Conservation (phyloP, 2,329 filamentous ascomycete genomes). For the Davidsoniella virescens region DNA sequence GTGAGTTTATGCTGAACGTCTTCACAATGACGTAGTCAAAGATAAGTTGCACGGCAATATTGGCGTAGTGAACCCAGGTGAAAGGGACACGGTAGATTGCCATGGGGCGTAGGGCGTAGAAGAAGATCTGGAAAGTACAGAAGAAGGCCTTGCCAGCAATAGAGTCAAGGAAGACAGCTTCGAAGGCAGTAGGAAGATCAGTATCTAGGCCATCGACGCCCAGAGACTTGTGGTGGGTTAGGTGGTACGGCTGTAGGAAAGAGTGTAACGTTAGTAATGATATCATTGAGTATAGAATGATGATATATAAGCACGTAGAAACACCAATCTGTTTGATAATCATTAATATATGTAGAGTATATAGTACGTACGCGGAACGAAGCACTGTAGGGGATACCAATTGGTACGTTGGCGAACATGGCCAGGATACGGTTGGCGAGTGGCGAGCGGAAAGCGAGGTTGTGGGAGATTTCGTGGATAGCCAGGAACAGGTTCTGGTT, state of each 20-base stretch:
- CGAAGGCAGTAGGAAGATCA: slow-evolving; percentile 79
- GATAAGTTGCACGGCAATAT: slow-evolving; percentile 56
- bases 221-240: slow-evolving; percentile 97
- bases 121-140: slow-evolving; percentile 97
- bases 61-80: slow-evolving; percentile 69
- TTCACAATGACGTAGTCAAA: slow-evolving; percentile 61
- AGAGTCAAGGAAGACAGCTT: slow-evolving; percentile 86
- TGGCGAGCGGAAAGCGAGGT: slow-evolving; percentile 75
- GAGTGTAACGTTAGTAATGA: neutral
- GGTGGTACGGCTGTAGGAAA: slow-evolving; percentile 64
- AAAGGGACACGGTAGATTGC: slow-evolving; percentile 80
- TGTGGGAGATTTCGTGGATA: slow-evolving; percentile 98
- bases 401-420: slow-evolving; percentile 88
- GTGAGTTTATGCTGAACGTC: slow-evolving; percentile 41
- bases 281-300: slow-evolving; percentile 12
- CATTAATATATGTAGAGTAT: too few species aligned
- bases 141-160: slow-evolving; percentile 96
- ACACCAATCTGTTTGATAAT: too few species aligned
- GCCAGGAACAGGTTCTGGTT: slow-evolving; percentile 98
- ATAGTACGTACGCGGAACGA: slow-evolving; percentile 61
- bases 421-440: slow-evolving; percentile 71
- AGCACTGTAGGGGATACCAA: slow-evolving; percentile 88
- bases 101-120: slow-evolving; percentile 94
- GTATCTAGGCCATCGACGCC: slow-evolving; percentile 93
- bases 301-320: neutral